Base-by-base conservation (phyloP, 1,139 yeast genomes). In the Lodderomyces beijingensis region DNA sequence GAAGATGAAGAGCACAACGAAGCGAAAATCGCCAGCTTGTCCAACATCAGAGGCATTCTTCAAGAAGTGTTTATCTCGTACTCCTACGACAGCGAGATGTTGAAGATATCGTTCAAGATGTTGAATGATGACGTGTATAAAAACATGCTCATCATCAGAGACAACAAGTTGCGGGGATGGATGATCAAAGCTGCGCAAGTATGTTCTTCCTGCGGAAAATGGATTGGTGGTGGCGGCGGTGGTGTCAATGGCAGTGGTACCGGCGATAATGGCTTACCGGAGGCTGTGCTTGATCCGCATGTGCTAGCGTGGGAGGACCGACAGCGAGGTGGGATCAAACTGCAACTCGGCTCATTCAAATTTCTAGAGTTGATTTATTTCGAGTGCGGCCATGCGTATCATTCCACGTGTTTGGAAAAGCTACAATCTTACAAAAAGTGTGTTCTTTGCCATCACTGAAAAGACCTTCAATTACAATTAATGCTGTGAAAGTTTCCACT, bases 181-280 rank as follows among this genome's bases (percentile, higher is more conserved):
- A 58, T 75, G 1, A 70, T 79, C 1, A 57, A 55, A 18, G 57
- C 65, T 13, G 66, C 71, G 32, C 6, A 23, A 10, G 69, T 63
- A 30, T 86, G 95, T 54, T 79, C 82, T 33, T 74, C 80, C 0
- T 86, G 95, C 52, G 85, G 83, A 2, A 75, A 74, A 41, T 57
- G 59, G 20, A 56, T 85, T 25, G 76, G 84, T 72, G 95, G 95
- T 7, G 22, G n/a, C 8, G 22, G n/a, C 8, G 22, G 22, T 9
- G 22, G n/a, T 9, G 22, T 9, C n/a, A n/a, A n/a, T 19, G 22
- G 22, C n/a, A 19, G 22, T 19, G 22, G 10, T n/a, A 19, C 22
- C n/a, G 10, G 10, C 21, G 10, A 19, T 0, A 22, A 19, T 6
- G 16, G 23, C 7, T 12, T 28, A 4, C 17, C 18, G 9, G 50